Percentiles rank a stretch among this genome's conserved stretches.
Evolutionary conservation across 1,284 basidiomycete species (phyloP).

Genomic region (Melampsora americana): DNA sequence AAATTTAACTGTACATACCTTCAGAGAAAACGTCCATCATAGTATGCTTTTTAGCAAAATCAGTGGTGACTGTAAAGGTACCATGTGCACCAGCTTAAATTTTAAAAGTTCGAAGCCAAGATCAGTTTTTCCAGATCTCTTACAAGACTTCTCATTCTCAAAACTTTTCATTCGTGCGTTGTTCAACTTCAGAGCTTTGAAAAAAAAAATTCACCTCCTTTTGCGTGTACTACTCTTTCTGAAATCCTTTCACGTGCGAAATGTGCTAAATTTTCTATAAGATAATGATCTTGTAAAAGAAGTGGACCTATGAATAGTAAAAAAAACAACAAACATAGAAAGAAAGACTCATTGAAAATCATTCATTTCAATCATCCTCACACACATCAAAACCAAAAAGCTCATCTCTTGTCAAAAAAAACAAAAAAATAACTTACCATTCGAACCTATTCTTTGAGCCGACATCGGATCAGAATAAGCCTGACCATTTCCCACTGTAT

Average conservation of each 20-base stretch:
- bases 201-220: conserved; percentile 48
- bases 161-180: no score
- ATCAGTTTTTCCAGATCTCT: no score
- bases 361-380: no score
- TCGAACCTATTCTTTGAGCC: conserved; percentile 40
- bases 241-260: conserved; percentile 93
- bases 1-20: not conserved
- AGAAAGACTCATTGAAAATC: no score
- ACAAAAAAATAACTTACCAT: conserved; percentile 10
- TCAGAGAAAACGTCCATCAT: conserved; percentile 22
- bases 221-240: conserved; percentile 71
- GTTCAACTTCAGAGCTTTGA: not conserved
- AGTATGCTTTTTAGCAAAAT: conserved; percentile 13
- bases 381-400: no score
- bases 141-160: not conserved
- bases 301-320: conserved; percentile 24
- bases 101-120: not conserved
- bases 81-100: conserved; percentile 18
- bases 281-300: conserved; percentile 42
- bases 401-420: no score
- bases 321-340: no score
- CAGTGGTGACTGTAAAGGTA: conserved; percentile 7
- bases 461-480: conserved; percentile 45
- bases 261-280: conserved; percentile 77
- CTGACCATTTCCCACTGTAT: conserved; percentile 48